Evolutionary conservation across 495 filamentous ascomycete species (phyloP), one percentile per base, ranked within the genome.

Genomic region (Tuber calosporum): DNA sequence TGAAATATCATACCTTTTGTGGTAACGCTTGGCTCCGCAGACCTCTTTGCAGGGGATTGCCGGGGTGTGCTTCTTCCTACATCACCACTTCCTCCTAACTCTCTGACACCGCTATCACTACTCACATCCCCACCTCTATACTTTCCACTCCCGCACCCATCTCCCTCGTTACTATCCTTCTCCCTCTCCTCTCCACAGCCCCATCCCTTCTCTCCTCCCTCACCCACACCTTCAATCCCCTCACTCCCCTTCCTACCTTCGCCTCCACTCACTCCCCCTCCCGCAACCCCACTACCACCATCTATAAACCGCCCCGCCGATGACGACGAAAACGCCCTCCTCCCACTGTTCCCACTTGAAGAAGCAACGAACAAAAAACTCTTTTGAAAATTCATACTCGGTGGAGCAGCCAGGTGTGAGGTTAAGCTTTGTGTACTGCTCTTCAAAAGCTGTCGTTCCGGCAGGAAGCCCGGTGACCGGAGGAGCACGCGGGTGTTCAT

Each of bases 1-100:
- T 71, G 22, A 73, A 53, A 53, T 69, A 79, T 67, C 76, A 53
- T 67, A 79, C 76, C 76, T 77, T 73, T 71, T 77, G 75, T 75
- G 69, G 72, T 79, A 70, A 82, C 81, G 69, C 81, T 74, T 42
- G 72, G 66, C 42, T 77, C 78, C 37, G 77, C 79, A 0, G 78
- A 20, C 13, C 85, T 82, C 74, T 84, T 82, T 1, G 87, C 87
- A 4, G 88, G 86, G 1, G 87, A 86, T 67, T 84, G 89, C 91
- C 91, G 92, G 79, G 91, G 91, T 66, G 69, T 6, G 41, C 17
- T 15, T 67, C 37, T 48, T 34, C 36, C n/a, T n/a, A 42, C 7
- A 22, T 8, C 43, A 43, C 73, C 9, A 67, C 71, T 72, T 66
- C 73, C 39, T 72, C 38, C 48, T 70, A 41, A 30, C 43, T 37